Conservation (phyloP, 352 stramenopile species). For the Phytophthora litchii region DNA sequence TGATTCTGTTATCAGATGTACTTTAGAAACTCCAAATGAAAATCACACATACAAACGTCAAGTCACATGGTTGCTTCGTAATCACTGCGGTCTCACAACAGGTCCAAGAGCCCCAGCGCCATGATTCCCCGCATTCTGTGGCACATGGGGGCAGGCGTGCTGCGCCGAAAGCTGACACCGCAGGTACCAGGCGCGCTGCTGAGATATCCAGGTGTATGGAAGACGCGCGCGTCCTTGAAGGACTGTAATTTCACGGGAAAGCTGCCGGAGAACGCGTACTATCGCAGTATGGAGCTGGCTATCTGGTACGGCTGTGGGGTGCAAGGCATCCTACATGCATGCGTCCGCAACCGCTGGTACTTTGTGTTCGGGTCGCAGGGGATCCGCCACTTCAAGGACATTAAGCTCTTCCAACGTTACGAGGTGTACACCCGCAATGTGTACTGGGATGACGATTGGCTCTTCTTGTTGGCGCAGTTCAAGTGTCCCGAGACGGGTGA, state of each 20-base stretch:
- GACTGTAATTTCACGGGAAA: conserved; percentile 62
- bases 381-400: conserved; percentile 66
- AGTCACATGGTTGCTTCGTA: conserved; percentile 3
- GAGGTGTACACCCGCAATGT: conserved; percentile 75
- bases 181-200: conserved; percentile 54
- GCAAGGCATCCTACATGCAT: conserved; percentile 64
- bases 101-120: background rate
- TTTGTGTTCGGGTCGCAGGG: conserved; percentile 77
- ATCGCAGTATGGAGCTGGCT: conserved; percentile 74
- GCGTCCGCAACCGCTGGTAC: conserved; percentile 62
- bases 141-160: conserved; percentile 65
- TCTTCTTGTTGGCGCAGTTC: conserved; percentile 72
- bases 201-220: conserved; percentile 57
- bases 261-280: conserved; percentile 70
- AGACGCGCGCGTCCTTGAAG: conserved; percentile 57
- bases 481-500: conserved; percentile 67
- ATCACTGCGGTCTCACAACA: conserved; percentile 11
- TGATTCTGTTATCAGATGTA: conserved; percentile 19
- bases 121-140: conserved; percentile 77
- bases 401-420: conserved; percentile 55
- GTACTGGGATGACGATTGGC: conserved; percentile 77
- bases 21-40: conserved; percentile 5
- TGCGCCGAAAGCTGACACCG: conserved; percentile 52
- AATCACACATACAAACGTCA: conserved; percentile 1
- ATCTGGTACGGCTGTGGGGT: conserved; percentile 73